A percentile compares a stretch with the other conserved stretches of the same genome.
These are phyloP conservation scores for Erucastrum elatum DNA, from an alignment of 345 rosid genomes.

Conservation along the genomic window DNA sequence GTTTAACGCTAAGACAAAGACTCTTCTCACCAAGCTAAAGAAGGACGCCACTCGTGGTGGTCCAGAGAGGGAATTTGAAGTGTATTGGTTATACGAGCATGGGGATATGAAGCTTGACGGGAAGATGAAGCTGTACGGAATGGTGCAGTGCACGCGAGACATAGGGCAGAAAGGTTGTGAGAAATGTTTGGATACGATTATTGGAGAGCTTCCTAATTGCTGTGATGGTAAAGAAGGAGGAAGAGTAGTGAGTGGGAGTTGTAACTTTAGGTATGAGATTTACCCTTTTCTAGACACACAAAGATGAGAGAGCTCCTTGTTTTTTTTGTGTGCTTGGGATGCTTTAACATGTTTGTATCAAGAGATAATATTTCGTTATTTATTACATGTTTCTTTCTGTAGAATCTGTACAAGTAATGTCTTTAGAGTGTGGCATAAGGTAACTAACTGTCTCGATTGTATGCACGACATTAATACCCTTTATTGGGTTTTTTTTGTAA, in stretches of 20 bases:
- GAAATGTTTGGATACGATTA: constrained; percentile 50
- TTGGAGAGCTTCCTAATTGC: constrained; percentile 54
- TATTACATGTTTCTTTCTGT: no score
- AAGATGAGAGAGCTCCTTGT: background rate
- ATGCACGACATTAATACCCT: background rate
- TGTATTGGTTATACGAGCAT: background rate
- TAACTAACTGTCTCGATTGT: background rate
- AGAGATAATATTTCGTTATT: background rate
- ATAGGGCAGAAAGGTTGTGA: constrained; percentile 39
- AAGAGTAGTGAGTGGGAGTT: constrained; percentile 53
- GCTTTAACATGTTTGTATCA: background rate
- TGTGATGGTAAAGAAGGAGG: constrained; percentile 73
- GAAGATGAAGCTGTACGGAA: constrained; percentile 45
- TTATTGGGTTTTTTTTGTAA: background rate
- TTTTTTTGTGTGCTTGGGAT: background rate
- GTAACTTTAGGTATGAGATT: constrained; percentile 66
- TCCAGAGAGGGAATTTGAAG: constrained; percentile 17
- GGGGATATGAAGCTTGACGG: constrained; percentile 44
- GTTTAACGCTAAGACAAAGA: constrained; percentile 50
- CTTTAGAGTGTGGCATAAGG: no score
- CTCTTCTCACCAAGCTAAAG: constrained; percentile 40
- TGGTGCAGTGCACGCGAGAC: constrained; percentile 71
- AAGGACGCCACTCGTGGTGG: constrained; percentile 23
- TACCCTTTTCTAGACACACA: constrained; percentile 47
- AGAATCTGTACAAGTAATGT: no score